Evolutionary conservation across 139 green algal species (phyloP).

Genomic region (Gonium pectorale): DNA sequence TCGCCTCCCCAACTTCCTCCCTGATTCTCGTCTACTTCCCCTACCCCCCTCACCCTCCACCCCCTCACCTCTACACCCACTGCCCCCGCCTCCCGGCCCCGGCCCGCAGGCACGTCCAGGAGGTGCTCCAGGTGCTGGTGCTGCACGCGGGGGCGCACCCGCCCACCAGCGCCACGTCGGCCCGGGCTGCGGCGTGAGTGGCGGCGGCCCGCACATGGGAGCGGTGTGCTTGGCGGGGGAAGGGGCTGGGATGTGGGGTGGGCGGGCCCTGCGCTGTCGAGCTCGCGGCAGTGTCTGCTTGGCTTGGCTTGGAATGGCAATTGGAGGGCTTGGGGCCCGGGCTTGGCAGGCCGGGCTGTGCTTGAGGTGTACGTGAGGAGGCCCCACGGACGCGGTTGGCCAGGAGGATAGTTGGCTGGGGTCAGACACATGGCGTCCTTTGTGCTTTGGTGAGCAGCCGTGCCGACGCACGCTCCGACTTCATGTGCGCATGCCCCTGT

Average conservation of each 20-base stretch:
- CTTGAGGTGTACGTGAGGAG: too few species aligned
- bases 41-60: not conserved
- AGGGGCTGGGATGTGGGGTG: not conserved
- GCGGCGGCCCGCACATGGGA: too few species aligned
- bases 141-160: conserved; percentile 17
- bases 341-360: not conserved
- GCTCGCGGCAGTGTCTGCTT: not conserved
- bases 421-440: too few species aligned
- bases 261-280: not conserved
- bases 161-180: not conserved
- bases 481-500: not conserved
- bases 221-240: not conserved
- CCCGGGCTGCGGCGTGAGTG: conserved; percentile 9
- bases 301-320: too few species aligned
- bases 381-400: too few species aligned
- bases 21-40: not conserved
- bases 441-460: not conserved
- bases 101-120: conserved; percentile 27
- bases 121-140: conserved; percentile 33
- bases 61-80: not conserved
- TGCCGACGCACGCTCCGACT: not conserved
- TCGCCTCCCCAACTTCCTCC: not conserved
- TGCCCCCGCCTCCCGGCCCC: not conserved
- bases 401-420: too few species aligned
- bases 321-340: not conserved